Evolutionary conservation across 306 rosid genomes (phyloP), one percentile per base, ranked within the genome.

Genomic region (Rosa rugosa): DNA sequence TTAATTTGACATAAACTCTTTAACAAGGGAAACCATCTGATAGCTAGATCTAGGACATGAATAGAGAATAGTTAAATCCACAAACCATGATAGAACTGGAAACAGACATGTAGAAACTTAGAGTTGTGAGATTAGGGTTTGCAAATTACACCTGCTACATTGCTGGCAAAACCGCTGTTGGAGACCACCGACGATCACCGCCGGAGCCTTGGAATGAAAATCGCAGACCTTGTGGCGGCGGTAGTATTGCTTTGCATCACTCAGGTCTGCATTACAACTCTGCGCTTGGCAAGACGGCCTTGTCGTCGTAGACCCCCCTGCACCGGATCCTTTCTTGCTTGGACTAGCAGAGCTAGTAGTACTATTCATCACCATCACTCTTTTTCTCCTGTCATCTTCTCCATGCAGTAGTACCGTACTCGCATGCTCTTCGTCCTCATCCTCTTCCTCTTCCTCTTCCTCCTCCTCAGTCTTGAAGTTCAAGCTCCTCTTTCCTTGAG

Each of bases 81-180:
- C 44, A 72, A 67, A 67, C 71, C 71, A 67, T 36, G 47, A 14
- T 4, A 64, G 69, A 64, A 64, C 44, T 64, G 1, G 3, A 27
- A 51, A 18, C 49, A 40, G 27, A 67, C 49, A 17, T 18, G 23
- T 67, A 67, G 64, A 3, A 20, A 72, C 22, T 45, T 67, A 77
- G 41, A 2, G 67, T 11, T 11, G 41, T 31, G 0, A 64, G 69
- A 64, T 64, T 86, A 90, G 93, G 92, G 97, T 90, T 83, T 84
- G 25, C 2, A 7, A 18, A 57, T 34, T 17, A 31, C 54, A 94
- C 99, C 97, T 96, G 94, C 99, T 96, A 78, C 99, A 96, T 91
- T 96, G 99, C 79, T 96, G 99, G 84, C 99, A 96, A 84, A 96
- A 96, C 51, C 99, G 85, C 76, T 91, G 97, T 5, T 81, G 88